Base-by-base conservation (phyloP, 2,329 filamentous ascomycete genomes). In the Fusarium oxysporum region DNA sequence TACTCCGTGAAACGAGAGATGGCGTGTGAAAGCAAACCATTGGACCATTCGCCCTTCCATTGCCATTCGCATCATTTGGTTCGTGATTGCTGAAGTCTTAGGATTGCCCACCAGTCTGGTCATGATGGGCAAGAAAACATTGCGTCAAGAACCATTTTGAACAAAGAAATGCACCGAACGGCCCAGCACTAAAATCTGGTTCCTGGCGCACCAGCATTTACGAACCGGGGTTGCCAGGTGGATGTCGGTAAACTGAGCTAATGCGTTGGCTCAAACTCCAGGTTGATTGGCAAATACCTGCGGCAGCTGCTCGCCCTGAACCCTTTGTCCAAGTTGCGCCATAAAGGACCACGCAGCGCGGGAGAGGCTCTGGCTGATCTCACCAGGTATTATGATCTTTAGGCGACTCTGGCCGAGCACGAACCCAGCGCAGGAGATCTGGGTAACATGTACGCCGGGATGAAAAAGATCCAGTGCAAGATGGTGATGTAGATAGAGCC, bases 361-460 rank as follows among this genome's bases (percentile, higher is more conserved):
- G 12, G 78, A 80, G 6, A 82, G 64, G 28, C 77, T 77, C 14
- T 79, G 76, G n/a, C 68, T 80, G 44, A 78, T 61, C 23, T 80
- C 79, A 6, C 78, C 78, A 7, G 76, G 60, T 47, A 78, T 78
- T 21, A 83, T 61, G 19, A 89, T 77, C 78, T 90, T 90, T 25
- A 90, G 56, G 33, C 87, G 82, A 16, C 81, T 85, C 68, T 89
- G 87, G 0, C 86, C 86, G 16, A 90, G 79, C 41, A 86, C 85
- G 62, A 90, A 91, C 0, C 87, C 88, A 1, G 85, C 86, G 66
- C 88, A 90, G 0, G 87, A 87, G 33, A 90, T 83, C 69, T 88
- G 87, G 17, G 81, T 81, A 30, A 90, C 79, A 4, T 83, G 80
- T 6, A 90, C 87, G n/a, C 84, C 82, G 0, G 88, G 86, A 71